phyloP scores from a whole-genome alignment of 495 filamentous ascomycete species.

The Neurospora intermedia region DNA sequence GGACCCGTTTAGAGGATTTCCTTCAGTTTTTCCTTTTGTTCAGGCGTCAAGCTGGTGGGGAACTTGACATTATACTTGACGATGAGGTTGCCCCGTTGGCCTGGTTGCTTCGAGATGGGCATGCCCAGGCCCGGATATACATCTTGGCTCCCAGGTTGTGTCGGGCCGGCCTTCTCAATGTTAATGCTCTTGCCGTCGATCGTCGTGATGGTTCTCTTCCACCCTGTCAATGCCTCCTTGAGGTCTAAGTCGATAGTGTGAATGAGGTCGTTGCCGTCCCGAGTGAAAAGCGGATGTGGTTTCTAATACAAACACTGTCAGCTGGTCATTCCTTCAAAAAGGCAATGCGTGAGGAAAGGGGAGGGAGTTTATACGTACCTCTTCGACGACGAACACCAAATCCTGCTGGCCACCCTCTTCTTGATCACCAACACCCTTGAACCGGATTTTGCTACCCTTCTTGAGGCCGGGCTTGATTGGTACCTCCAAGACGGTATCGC shows the following conservation, averaged over 20 bases:
- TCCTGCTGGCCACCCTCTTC: constrained; percentile 97
- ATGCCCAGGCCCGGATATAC: constrained; percentile 79
- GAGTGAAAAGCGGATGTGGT: constrained; percentile 68
- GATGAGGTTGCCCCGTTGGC: constrained; percentile 73
- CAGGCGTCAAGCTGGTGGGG: constrained; percentile 59
- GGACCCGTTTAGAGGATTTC: constrained; percentile 50
- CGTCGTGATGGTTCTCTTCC: constrained; percentile 81
- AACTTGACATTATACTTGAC: constrained; percentile 89
- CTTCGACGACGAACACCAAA: constrained; percentile 83
- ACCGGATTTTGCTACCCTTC: constrained; percentile 95
- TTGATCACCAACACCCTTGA: constrained; percentile 89
- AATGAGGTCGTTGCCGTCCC: constrained; percentile 77
- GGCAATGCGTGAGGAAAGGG: not conserved
- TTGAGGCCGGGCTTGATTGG: constrained; percentile 91
- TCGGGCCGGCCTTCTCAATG: constrained; percentile 70
- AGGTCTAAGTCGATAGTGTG: constrained; percentile 67
- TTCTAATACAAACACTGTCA: constrained; percentile 43
- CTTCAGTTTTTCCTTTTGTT: constrained; percentile 68
- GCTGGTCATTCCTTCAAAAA: not conserved
- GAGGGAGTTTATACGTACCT: constrained; percentile 48
- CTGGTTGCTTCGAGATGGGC: constrained; percentile 82
- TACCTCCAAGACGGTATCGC: constrained; percentile 86
- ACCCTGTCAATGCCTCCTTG: constrained; percentile 96
- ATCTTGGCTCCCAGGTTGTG: constrained; percentile 68
- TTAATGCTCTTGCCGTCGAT: constrained; percentile 81